Evolutionary conservation across 257 asterid species (phyloP), one percentile per base, ranked within the genome.

Genomic region (Solanum sparsipilum): DNA sequence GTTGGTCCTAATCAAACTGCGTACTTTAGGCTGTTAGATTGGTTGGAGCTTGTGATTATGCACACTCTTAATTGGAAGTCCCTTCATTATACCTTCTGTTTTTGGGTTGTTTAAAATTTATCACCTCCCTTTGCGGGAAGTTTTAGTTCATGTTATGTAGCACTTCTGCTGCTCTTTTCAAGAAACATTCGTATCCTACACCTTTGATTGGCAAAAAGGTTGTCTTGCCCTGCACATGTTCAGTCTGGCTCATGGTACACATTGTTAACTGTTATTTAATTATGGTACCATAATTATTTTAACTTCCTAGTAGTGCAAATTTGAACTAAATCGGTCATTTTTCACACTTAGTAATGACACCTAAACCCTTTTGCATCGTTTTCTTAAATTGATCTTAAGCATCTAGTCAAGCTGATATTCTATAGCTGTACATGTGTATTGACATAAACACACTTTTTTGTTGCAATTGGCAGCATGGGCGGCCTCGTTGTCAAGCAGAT

Each of bases 401-500:
- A 48, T 48, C 71, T 52, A 48, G 38, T 82, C 31, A 82, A 48
- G 70, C 31, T 48, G 86, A 48, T 82, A 82, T 12, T 25, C 44
- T 9, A 6, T 48, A 82, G 44, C 70, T 82, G 34, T 29, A 48
- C n/a, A 31, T 82, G 31, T 31, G 38, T 48, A 48, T 52, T 31
- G 71, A 82, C 86, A 48, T 25, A 32, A 82, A 48, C 38, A 81
- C 67, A 48, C 85, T 16, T 48, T 82, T 46, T 48, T 60, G 83
- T 35, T 44, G 84, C 81, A 86, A 88, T 12, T 75, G 85, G 92
- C 96, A 97, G 99, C 93, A 92, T 96, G 99, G 99, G 99, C 13
- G 99, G 99, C 89, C 94, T 97, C 87, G 99, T 94, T 88, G 99
- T 97, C 93, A 97, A 96, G 94, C 98, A 97, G 92, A 97, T 97